These are phyloP conservation scores for Blastocystis sp. DNA, from an alignment of 352 stramenopile genomes.

Conservation along the genomic window DNA sequence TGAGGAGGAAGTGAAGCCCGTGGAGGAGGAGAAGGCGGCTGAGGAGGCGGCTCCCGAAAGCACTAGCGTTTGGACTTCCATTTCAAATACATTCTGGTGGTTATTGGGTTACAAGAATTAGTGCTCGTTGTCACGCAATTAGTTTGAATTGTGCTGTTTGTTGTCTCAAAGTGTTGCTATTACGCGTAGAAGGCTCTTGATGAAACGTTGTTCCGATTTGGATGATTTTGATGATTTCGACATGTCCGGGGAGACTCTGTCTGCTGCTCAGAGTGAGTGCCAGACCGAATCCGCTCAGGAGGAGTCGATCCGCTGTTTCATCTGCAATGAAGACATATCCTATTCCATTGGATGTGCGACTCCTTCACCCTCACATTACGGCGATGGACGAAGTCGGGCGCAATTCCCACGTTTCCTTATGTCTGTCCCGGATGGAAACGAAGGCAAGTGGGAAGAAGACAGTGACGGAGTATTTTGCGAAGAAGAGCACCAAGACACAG, in stretches of 20 bases:
- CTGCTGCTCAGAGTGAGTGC: not conserved
- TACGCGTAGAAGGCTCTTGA: too few species aligned
- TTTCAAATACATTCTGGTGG: conserved; percentile 63
- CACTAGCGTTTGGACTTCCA: not conserved
- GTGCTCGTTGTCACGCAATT: conserved; percentile 32
- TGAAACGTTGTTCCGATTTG: not conserved
- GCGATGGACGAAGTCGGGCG: not conserved
- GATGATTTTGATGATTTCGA: not conserved
- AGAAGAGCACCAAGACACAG: not conserved
- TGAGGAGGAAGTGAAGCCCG: not conserved
- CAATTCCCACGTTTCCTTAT: conserved; percentile 7
- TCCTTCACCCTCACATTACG: conserved; percentile 29
- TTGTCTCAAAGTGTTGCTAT: not conserved
- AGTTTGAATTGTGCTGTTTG: not conserved
- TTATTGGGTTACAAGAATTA: conserved; percentile 47
- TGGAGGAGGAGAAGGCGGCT: not conserved
- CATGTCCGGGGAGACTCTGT: not conserved
- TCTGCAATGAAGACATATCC: conserved; percentile 55
- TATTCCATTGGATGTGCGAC: not conserved
- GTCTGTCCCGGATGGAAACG: not conserved
- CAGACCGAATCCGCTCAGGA: not conserved
- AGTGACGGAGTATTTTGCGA: conserved; percentile 12
- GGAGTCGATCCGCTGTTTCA: not conserved
- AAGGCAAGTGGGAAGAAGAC: not conserved
- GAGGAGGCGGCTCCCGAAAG: not conserved